Conservation (phyloP, 345 rosid genomes). For the Eucalyptus sp. region DNA sequence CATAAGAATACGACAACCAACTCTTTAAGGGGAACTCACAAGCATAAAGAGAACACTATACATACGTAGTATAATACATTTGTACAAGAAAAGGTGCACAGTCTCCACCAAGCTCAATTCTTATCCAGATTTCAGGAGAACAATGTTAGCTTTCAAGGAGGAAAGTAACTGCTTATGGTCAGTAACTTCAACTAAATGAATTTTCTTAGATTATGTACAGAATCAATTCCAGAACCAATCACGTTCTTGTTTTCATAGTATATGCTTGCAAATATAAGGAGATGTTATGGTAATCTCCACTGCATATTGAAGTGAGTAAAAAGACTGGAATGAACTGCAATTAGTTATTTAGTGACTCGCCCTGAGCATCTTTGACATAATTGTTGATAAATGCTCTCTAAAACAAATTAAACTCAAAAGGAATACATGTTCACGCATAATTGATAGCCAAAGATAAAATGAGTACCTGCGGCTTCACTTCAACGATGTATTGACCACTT, state of each 20-base stretch:
- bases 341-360: not conserved
- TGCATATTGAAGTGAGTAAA: not conserved
- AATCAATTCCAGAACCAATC: not conserved
- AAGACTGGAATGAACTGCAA: not conserved
- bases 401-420: not conserved
- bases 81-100: not conserved
- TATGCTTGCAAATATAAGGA: not conserved
- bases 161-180: not conserved
- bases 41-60: not conserved
- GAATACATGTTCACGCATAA: not conserved
- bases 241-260: not conserved
- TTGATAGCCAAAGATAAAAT: not conserved
- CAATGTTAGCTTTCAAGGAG: not conserved
- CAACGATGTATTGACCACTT: constrained; percentile 63
- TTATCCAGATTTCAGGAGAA: not conserved
- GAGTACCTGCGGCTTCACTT: constrained; percentile 71
- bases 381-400: not conserved
- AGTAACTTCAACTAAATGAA: not conserved
- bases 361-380: not conserved
- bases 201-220: not conserved
- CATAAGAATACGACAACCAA: not conserved
- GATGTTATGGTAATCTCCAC: not conserved
- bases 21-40: not conserved
- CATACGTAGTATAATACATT: not conserved
- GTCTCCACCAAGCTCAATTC: not conserved